Percentiles rank a stretch among this genome's conserved stretches.
Conservation (phyloP, 768 basidiomycete genomes). For the Agrocybe pediades region DNA sequence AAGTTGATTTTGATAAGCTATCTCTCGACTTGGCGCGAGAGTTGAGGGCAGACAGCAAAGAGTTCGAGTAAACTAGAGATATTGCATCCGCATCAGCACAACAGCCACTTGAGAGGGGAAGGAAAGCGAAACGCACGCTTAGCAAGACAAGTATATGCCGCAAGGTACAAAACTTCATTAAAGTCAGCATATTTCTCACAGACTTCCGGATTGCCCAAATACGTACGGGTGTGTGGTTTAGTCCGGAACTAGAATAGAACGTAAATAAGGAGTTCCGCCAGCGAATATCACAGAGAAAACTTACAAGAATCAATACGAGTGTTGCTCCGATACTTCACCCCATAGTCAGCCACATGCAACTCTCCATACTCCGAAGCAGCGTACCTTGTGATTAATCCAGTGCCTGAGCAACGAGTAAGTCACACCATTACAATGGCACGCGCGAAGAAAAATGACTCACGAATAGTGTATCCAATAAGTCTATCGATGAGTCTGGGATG, state of each 20-base stretch:
- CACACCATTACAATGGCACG: background rate
- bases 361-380: background rate
- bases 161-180: constrained; percentile 2
- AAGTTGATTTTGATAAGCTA: background rate
- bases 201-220: background rate
- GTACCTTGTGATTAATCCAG: constrained; percentile 5
- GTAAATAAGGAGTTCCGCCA: background rate
- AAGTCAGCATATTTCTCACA: background rate
- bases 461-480: constrained; percentile 1
- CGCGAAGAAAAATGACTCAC: background rate
- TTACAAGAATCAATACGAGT: constrained; percentile 1
- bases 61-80: constrained; percentile 6
- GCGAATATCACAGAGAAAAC: background rate
- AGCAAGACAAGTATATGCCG: constrained; percentile 1
- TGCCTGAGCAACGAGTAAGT: background rate
- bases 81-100: no score
- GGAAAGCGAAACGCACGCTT: background rate
- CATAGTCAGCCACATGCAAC: background rate
- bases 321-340: background rate
- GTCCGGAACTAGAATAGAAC: background rate
- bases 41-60: constrained; percentile 6
- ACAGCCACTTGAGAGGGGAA: background rate
- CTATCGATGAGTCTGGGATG: constrained; percentile 2
- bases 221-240: background rate
- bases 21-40: background rate